Percentiles rank a stretch among this genome's conserved stretches.
These are phyloP conservation scores for Periconia sp. DNA, from an alignment of 2,329 filamentous ascomycete species.

Conservation along the genomic window DNA sequence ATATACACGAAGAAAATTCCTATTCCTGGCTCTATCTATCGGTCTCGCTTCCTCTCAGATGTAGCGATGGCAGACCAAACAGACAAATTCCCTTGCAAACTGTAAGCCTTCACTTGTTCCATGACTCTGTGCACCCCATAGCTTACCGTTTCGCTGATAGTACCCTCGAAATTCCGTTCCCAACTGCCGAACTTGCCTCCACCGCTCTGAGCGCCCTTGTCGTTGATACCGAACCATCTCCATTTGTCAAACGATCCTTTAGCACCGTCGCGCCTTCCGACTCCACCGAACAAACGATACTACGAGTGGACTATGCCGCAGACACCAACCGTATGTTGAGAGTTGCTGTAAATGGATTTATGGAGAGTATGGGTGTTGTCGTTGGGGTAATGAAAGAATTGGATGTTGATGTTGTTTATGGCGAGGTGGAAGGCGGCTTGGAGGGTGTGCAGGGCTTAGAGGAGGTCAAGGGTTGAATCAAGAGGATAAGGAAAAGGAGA, in stretches of 20 bases:
- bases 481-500: not conserved
- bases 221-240: slow-evolving; percentile 88
- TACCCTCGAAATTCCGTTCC: slow-evolving; percentile 77
- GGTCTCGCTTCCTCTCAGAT: not conserved
- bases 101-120: slow-evolving; percentile 28
- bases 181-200: slow-evolving; percentile 73
- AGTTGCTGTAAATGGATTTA: slow-evolving; percentile 93
- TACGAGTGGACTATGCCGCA: slow-evolving; percentile 78
- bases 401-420: slow-evolving; percentile 76
- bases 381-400: slow-evolving; percentile 88
- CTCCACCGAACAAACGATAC: slow-evolving; percentile 49
- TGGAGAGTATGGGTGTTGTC: slow-evolving; percentile 84
- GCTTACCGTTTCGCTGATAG: slow-evolving; percentile 46
- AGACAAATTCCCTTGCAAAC: slow-evolving; percentile 41
- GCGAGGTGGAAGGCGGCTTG: slow-evolving; percentile 44
- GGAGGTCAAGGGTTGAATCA: slow-evolving; percentile 60
- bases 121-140: not conserved
- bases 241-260: slow-evolving; percentile 75
- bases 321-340: slow-evolving; percentile 96
- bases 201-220: slow-evolving; percentile 74
- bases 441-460: slow-evolving; percentile 73
- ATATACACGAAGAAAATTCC: not conserved
- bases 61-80: slow-evolving; percentile 17
- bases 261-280: slow-evolving; percentile 46
- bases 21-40: not conserved